A percentile compares a stretch with the other conserved stretches of the same genome.
Conservation (phyloP, 2,329 filamentous ascomycete genomes). For the Zasmidium citrigriseum region DNA sequence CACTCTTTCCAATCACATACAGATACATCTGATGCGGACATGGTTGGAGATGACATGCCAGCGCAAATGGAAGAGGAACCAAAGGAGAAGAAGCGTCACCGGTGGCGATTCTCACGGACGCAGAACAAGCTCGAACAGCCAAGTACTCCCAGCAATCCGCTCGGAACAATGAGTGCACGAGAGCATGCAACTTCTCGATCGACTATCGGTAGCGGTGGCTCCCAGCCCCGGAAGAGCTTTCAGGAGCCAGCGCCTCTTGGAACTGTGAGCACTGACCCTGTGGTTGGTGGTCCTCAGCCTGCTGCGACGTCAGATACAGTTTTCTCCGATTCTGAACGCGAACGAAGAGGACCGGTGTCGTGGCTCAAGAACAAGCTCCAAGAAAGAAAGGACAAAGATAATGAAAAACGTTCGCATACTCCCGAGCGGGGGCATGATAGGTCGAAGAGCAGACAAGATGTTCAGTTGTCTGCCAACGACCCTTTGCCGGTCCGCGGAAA, state of each 20-base stretch:
- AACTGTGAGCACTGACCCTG: conserved; percentile 21
- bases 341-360: conserved; percentile 63
- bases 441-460: conserved; percentile 29
- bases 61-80: conserved; percentile 19
- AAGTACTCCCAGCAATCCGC: conserved; percentile 28
- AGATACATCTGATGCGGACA: conserved; percentile 79
- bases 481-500: conserved; percentile 22
- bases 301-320: conserved; percentile 30
- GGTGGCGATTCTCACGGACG: conserved; percentile 66
- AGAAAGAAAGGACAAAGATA: conserved; percentile 57
- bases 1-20: conserved; percentile 77
- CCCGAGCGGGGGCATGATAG: conserved; percentile 37
- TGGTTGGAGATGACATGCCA: conserved; percentile 60
- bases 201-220: conserved; percentile 31
- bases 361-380: conserved; percentile 68
- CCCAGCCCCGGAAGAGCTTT: conserved; percentile 31
- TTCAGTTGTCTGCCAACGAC: conserved; percentile 17
- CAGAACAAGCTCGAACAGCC: conserved; percentile 33
- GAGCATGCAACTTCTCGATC: conserved; percentile 34
- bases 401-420: conserved; percentile 46
- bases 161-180: conserved; percentile 31
- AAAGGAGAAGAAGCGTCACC: conserved; percentile 68
- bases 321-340: conserved; percentile 41
- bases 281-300: conserved; percentile 21
- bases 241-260: conserved; percentile 29